A percentile compares a stretch with the other conserved stretches of the same genome.
phyloP scores from a whole-genome alignment of 2,329 filamentous ascomycete species.

The Gaeumannomyces tritici region DNA sequence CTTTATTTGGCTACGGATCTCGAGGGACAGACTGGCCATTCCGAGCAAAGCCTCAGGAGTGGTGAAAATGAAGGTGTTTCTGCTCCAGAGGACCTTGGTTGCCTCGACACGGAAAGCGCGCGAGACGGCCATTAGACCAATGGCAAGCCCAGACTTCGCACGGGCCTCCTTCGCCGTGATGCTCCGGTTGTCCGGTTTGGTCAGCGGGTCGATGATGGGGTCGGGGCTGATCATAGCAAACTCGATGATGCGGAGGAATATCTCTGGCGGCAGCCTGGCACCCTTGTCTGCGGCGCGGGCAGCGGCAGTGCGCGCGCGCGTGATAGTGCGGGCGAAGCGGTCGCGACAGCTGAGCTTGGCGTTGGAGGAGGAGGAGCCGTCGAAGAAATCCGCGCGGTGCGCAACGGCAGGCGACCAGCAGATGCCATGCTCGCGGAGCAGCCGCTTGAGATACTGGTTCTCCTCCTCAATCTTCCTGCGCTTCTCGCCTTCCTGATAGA shows the following conservation, averaged over 20 bases:
- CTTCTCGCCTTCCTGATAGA: constrained; percentile 35
- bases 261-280: constrained; percentile 32
- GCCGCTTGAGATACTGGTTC: constrained; percentile 38
- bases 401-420: constrained; percentile 32
- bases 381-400: constrained; percentile 16
- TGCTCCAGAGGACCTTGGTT: constrained; percentile 37
- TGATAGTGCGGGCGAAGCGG: constrained; percentile 4
- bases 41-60: constrained; percentile 36
- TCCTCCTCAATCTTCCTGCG: constrained; percentile 37
- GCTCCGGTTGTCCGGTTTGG: constrained; percentile 29
- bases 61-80: constrained; percentile 46
- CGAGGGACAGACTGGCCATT: constrained; percentile 34
- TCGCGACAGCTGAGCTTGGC: background rate
- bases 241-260: constrained; percentile 40
- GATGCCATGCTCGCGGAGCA: constrained; percentile 42
- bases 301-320: constrained; percentile 14
- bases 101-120: constrained; percentile 40
- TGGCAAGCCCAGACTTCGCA: constrained; percentile 38
- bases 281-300: constrained; percentile 9
- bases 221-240: constrained; percentile 37
- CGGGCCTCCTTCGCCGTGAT: constrained; percentile 32
- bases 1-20: constrained; percentile 32
- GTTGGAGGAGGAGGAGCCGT: background rate
- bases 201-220: constrained; percentile 46
- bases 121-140: constrained; percentile 40